A percentile compares a stretch with the other conserved stretches of the same genome.
Evolutionary conservation across 805 yeast genomes (phyloP).

Genomic region (Torulaspora maleeae): DNA sequence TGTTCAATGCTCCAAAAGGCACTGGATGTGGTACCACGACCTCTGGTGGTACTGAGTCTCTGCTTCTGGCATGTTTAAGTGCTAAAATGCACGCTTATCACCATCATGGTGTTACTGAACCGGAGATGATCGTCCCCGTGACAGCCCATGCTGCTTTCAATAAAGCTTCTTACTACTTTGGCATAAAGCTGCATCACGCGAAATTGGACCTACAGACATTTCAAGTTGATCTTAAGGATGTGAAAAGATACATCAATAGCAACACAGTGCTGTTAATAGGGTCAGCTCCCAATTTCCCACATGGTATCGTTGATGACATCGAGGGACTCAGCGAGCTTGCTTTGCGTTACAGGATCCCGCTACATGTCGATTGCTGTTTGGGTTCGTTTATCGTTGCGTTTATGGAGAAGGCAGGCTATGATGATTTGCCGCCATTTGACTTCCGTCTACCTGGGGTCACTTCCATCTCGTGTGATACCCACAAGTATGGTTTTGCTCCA

Average conservation of each 20-base stretch:
- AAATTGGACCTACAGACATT: slow-evolving; percentile 64
- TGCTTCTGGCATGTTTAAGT: slow-evolving; percentile 77
- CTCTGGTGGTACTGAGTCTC: slow-evolving; percentile 94
- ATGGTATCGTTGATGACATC: slow-evolving; percentile 91
- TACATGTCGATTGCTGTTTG: slow-evolving; percentile 93
- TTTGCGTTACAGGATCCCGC: slow-evolving; percentile 58
- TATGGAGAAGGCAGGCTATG: slow-evolving; percentile 57
- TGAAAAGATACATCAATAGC: slow-evolving; percentile 58
- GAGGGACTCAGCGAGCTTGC: slow-evolving; percentile 64
- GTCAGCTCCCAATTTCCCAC: slow-evolving; percentile 96
- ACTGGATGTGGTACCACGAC: slow-evolving; percentile 72
- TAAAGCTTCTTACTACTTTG: slow-evolving; percentile 88
- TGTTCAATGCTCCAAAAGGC: slow-evolving; percentile 73
- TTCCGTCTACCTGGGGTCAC: slow-evolving; percentile 90
- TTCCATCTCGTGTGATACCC: slow-evolving; percentile 98
- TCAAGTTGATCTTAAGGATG: slow-evolving; percentile 61
- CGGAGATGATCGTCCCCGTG: slow-evolving; percentile 85
- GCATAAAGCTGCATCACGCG: slow-evolving; percentile 76
- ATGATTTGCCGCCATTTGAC: slow-evolving; percentile 54
- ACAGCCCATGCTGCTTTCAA: slow-evolving; percentile 94
- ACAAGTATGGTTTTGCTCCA: slow-evolving; percentile 97
- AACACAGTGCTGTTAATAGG: slow-evolving; percentile 86
- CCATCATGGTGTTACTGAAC: slow-evolving; percentile 55
- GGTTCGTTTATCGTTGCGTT: slow-evolving; percentile 90
- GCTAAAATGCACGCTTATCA: slow-evolving; percentile 73